These are phyloP conservation scores for Solanum medicagineum DNA, from an alignment of 257 asterid species.

Conservation along the genomic window DNA sequence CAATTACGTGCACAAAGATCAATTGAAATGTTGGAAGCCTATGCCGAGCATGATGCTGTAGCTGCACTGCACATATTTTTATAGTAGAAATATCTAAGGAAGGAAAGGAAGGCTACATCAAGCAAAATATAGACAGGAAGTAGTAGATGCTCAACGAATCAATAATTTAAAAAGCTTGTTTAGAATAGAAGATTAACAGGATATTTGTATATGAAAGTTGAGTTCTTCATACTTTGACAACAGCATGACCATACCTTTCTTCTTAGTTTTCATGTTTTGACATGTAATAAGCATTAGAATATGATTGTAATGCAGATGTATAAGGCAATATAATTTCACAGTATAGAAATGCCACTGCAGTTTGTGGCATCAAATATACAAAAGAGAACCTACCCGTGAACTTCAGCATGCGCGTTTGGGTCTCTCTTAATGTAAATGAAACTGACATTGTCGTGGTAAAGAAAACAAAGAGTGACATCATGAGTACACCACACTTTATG, in stretches of 20 bases:
- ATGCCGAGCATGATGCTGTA: slow-evolving; percentile 99
- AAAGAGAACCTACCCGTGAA: slow-evolving; percentile 62
- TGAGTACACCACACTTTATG: slow-evolving; percentile 90
- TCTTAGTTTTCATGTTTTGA: neutral
- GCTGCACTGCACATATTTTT: slow-evolving; percentile 65
- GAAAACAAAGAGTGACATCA: slow-evolving; percentile 99
- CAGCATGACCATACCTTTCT: neutral
- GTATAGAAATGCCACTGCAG: neutral
- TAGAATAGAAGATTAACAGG: neutral
- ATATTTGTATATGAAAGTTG: neutral
- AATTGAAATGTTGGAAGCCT: slow-evolving; percentile 98
- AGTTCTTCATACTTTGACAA: neutral
- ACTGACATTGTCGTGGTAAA: slow-evolving; percentile 99
- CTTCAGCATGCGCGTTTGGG: slow-evolving; percentile 98
- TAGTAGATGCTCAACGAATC: neutral
- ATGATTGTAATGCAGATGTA: neutral
- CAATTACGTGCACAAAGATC: slow-evolving; percentile 96
- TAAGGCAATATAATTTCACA: neutral
- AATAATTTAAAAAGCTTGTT: neutral
- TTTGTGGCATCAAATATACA: neutral
- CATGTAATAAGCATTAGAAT: neutral
- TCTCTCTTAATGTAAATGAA: slow-evolving; percentile 96
- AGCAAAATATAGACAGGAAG: neutral
- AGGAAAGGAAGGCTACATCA: neutral
- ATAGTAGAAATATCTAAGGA: slow-evolving; percentile 1